Conservation (phyloP, 2,329 filamentous ascomycete species). For the Tolypocladium pustulatum region DNA sequence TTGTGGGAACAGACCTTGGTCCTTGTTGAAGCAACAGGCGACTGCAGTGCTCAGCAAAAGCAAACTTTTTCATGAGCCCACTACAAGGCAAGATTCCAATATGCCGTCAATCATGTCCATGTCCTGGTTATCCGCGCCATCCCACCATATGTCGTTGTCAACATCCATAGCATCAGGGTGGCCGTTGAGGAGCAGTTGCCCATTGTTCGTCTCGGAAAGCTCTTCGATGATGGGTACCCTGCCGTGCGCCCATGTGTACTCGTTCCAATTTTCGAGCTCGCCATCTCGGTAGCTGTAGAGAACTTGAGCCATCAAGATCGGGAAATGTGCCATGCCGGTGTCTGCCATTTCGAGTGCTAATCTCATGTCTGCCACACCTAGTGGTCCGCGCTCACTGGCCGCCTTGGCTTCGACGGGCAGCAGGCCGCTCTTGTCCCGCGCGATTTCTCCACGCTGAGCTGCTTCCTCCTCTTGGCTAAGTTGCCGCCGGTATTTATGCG, state of each 20-base stretch:
- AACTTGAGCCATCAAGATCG: conserved; percentile 61
- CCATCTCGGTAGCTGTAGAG: conserved; percentile 64
- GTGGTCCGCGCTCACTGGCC: conserved; percentile 56
- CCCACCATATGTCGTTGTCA: conserved; percentile 50
- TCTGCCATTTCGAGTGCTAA: conserved; percentile 69
- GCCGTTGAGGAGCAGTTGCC: conserved; percentile 34
- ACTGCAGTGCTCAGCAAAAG: neutral
- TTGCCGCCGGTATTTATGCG: conserved; percentile 64
- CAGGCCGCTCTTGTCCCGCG: conserved; percentile 64
- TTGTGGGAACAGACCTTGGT: neutral
- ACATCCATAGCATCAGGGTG: conserved; percentile 48
- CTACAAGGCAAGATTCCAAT: conserved; percentile 45
- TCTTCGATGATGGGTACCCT: conserved; percentile 17
- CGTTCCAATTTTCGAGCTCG: conserved; percentile 57
- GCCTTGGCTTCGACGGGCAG: conserved; percentile 74
- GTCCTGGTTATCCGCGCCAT: conserved; percentile 44
- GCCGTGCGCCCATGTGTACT: conserved; percentile 44
- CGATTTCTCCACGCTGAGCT: conserved; percentile 61
- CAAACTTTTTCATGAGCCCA: conserved; percentile 21
- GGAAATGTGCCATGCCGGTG: conserved; percentile 66
- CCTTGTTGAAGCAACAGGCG: neutral
- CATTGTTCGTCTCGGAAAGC: conserved; percentile 11
- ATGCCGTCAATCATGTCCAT: conserved; percentile 42
- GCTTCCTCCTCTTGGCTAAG: conserved; percentile 67
- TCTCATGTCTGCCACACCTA: conserved; percentile 70